Evolutionary conservation across 495 filamentous ascomycete species (phyloP), one percentile per base, ranked within the genome.

Genomic region (Neurospora hispaniola): DNA sequence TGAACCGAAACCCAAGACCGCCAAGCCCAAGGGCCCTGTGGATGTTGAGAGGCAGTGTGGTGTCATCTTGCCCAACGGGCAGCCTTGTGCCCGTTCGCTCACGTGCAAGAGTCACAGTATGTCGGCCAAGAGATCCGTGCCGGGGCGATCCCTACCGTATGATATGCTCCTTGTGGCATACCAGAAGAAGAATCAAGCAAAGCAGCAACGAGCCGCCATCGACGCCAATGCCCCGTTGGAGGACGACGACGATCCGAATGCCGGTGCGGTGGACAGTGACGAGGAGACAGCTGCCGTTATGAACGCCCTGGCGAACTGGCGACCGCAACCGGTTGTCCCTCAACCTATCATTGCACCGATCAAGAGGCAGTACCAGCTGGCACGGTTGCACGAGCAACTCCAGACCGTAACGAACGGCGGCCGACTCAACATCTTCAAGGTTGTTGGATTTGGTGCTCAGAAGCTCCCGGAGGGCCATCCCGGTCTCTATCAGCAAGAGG

Each of bases 121-220:
- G 96, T 94, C 96, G 12, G 91, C 96, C 8, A 99, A 99, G 82
- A 88, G 96, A 75, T 89, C 90, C 0, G 96, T 99, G 4, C 91
- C 94, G 16, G 96, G 96, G 6, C 86, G 96, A 41, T 95, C 92
- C 43, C 84, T 97, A 70, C 96, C 96, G 2, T 99, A 99, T 79
- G 95, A 98, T 80, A 94, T 96, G 89, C 84, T 99, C 38, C 87
- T 99, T 31, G 89, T 92, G 40, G 92, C 93, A 20, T 98, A 99
- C 81, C 96, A 99, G 84, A 98, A 98, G 86, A 97, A 97, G 86
- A 99, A 98, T 79, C 96, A 98, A 82, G 96, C 96, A 14, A 95
- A 96, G 77, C 92, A 96, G 83, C 95, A 98, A 80, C 96, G 97
- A 83, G 94, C 93, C 48, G 93, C 93, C 42, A 92, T 99, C 76